These are phyloP conservation scores for Candida stauntonica DNA, from an alignment of 805 yeast species.

Conservation along the genomic window DNA sequence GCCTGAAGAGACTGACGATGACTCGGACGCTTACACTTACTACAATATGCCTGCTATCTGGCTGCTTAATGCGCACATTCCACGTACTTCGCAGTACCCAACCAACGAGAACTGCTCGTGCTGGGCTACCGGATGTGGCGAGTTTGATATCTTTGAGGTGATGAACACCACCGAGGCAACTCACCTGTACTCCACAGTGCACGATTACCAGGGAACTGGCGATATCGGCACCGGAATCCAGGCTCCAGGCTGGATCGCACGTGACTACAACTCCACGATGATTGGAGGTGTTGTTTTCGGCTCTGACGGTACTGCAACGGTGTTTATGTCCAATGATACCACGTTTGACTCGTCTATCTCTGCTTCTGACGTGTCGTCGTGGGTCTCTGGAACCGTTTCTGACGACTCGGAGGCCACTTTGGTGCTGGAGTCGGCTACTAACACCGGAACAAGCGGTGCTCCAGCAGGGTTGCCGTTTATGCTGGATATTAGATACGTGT, in stretches of 20 bases:
- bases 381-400: conserved; percentile 37
- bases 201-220: conserved; percentile 70
- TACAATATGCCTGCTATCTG: conserved; percentile 75
- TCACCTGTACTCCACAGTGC: conserved; percentile 62
- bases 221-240: conserved; percentile 58
- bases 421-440: conserved; percentile 32
- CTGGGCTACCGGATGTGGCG: conserved; percentile 79
- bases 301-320: conserved; percentile 53
- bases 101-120: conserved; percentile 60
- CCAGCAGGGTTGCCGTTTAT: conserved; percentile 11
- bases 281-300: conserved; percentile 71
- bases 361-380: conserved; percentile 38
- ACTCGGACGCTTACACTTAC: conserved; percentile 24
- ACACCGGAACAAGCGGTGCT: conserved; percentile 30
- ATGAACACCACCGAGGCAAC: conserved; percentile 56
- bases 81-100: conserved; percentile 72
- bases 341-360: conserved; percentile 41
- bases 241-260: conserved; percentile 49
- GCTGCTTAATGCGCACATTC: conserved; percentile 68
- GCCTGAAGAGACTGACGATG: conserved; percentile 49
- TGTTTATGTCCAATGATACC: conserved; percentile 54
- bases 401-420: conserved; percentile 29
- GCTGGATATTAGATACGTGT: conserved; percentile 20
- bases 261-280: conserved; percentile 51
- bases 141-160: conserved; percentile 71